Evolutionary conservation across 345 rosid species (phyloP).

Genomic region (Excoecaria cochinchinensis): DNA sequence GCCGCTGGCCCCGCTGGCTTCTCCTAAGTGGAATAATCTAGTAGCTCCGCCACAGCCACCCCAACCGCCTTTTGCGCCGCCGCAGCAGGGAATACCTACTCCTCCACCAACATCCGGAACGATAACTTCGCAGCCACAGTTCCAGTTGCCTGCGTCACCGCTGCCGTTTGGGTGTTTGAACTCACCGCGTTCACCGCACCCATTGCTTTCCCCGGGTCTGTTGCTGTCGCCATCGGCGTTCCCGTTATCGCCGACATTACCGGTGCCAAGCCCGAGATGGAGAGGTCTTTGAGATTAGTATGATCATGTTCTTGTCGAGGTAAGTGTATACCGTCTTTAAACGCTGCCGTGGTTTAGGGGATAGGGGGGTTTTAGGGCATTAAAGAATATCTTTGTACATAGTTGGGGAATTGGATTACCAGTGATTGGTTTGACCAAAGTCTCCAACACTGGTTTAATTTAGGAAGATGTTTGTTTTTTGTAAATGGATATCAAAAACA

Average conservation of each 20-base stretch:
- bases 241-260: slow-evolving; percentile 70
- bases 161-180: slow-evolving; percentile 70
- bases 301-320: neutral
- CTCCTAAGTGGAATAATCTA: slow-evolving; percentile 61
- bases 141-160: slow-evolving; percentile 46
- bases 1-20: slow-evolving; percentile 59
- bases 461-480: slow-evolving; percentile 16
- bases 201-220: slow-evolving; percentile 58
- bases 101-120: slow-evolving; percentile 13
- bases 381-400: slow-evolving; percentile 15
- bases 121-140: slow-evolving; percentile 33
- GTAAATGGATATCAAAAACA: slow-evolving; percentile 12
- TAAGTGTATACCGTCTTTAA: neutral
- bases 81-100: slow-evolving; percentile 20
- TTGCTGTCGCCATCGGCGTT: slow-evolving; percentile 65
- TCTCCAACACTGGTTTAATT: slow-evolving; percentile 11
- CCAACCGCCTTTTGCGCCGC: slow-evolving; percentile 26
- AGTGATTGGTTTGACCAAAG: slow-evolving; percentile 6
- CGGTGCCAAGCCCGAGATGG: slow-evolving; percentile 68
- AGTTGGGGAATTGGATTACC: neutral
- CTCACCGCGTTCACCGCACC: slow-evolving; percentile 69
- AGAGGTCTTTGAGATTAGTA: slow-evolving; percentile 42
- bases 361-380: neutral
- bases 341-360: neutral
- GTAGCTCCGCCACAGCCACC: slow-evolving; percentile 26